phyloP scores from a whole-genome alignment of 176 grass and related monocot genomes.

The Aegilops sharonensis region DNA sequence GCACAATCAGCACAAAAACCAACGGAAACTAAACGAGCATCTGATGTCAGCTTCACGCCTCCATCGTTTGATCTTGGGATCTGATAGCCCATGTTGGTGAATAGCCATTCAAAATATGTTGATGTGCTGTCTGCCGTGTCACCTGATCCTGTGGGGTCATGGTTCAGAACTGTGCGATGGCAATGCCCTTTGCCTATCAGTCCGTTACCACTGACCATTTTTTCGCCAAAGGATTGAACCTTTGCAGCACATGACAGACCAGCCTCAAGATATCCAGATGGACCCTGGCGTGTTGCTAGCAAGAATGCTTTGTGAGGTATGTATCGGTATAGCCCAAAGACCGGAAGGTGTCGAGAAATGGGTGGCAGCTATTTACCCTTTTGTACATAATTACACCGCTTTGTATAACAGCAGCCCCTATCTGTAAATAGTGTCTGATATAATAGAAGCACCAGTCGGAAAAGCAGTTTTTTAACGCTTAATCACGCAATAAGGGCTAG shows the following conservation, averaged over 20 bases:
- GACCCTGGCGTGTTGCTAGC: background rate
- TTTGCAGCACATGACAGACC: background rate
- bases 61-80: conserved; percentile 60
- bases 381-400: background rate
- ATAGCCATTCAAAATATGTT: conserved; percentile 16
- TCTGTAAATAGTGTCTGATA: conserved; percentile 34
- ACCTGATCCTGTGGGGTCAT: background rate
- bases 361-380: background rate
- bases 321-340: background rate
- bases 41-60: conserved; percentile 32
- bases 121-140: conserved; percentile 15
- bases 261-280: background rate
- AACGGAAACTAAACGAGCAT: conserved; percentile 27
- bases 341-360: background rate
- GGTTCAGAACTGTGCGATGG: background rate
- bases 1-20: conserved; percentile 19
- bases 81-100: conserved; percentile 17
- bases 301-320: background rate
- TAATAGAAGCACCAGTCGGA: background rate
- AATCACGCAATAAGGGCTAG: background rate
- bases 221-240: background rate
- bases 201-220: background rate
- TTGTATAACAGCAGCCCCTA: background rate
- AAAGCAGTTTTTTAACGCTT: background rate
- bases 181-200: background rate